phyloP scores from a whole-genome alignment of 2,329 filamentous ascomycete genomes.

The Simplicillium sp. region DNA sequence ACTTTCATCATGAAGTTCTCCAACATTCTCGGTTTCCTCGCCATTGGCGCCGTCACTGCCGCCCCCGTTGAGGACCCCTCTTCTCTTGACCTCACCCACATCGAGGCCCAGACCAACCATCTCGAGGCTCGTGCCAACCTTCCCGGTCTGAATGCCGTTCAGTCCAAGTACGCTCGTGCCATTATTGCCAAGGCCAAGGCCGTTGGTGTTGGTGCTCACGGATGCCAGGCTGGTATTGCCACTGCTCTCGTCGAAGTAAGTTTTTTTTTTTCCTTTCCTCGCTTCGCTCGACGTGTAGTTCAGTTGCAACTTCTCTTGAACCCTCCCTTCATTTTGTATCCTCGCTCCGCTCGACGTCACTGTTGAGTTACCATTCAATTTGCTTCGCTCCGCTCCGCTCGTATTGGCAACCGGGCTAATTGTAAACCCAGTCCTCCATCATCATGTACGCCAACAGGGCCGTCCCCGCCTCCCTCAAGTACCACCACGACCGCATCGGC shows the following conservation, averaged over 20 bases:
- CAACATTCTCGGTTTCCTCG: not conserved
- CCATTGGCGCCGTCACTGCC: not conserved
- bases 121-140: slow-evolving; percentile 9
- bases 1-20: not conserved
- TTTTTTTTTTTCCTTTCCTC: not conserved
- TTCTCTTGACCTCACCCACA: slow-evolving; percentile 24
- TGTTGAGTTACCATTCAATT: not conserved
- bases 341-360: not conserved
- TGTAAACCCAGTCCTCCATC: slow-evolving; percentile 8
- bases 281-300: too few relatives aligned
- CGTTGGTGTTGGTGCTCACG: slow-evolving; percentile 10
- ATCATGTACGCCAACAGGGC: slow-evolving; percentile 11
- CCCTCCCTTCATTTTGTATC: not conserved
- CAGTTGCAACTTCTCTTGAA: too few relatives aligned
- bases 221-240: slow-evolving; percentile 12
- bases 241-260: slow-evolving; percentile 13
- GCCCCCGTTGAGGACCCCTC: not conserved
- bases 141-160: slow-evolving; percentile 10
- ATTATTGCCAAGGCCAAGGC: slow-evolving; percentile 11
- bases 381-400: not conserved
- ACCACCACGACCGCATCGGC: slow-evolving; percentile 11
- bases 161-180: slow-evolving; percentile 10
- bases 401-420: not conserved
- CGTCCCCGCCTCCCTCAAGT: slow-evolving; percentile 10
- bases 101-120: slow-evolving; percentile 31